Evolutionary conservation across 2,329 filamentous ascomycete species (phyloP), one percentile per base, ranked within the genome.

Genomic region (Alternaria atra): DNA sequence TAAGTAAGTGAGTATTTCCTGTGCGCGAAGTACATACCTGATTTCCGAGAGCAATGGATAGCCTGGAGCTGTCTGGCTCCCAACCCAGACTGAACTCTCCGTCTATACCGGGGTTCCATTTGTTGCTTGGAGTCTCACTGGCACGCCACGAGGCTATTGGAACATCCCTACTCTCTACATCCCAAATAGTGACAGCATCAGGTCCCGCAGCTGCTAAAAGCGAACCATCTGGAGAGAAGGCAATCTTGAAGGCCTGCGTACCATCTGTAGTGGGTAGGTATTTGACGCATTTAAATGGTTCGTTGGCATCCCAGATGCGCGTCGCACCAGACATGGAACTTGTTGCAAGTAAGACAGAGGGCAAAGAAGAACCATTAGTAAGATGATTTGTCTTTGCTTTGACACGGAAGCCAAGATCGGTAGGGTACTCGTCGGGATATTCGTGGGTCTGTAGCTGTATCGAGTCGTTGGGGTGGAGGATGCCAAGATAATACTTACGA

Each of bases 101-200:
- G 44, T 79, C 69, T 13, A 74, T 70, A 29, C 64, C 62, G 4
- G 73, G 68, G 44, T 79, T 73, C 72, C 74, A 77, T 60, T 73
- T 73, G 39, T 67, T 70, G 10, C 55, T 64, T 17, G 66, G 40
- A 50, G 63, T 67, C 15, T 74, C 70, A 32, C 71, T 70, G 32
- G 74, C 73, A 23, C 71, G 73, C 77, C 78, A 80, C 23, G 64
- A 70, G 8, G 76, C 77, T 43, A 78, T 68, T 12, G 77, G 74
- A 9, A 73, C 68, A 6, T 78, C 75, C 30, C 73, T 67, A 50
- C 72, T 73, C 35, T 75, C 73, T 2, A 77, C 59, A 51, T 77
- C 71, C 82, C 82, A 84, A n/a, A 84, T 72, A 6, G 80, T 80
- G 10, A 84, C 75, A 6, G 78, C 72, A 58, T 83, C 80, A 6